A percentile compares a stretch with the other conserved stretches of the same genome.
Evolutionary conservation across 371 early-diverging fungal species (phyloP).

Genomic region (Lichtheimia ramosa): DNA sequence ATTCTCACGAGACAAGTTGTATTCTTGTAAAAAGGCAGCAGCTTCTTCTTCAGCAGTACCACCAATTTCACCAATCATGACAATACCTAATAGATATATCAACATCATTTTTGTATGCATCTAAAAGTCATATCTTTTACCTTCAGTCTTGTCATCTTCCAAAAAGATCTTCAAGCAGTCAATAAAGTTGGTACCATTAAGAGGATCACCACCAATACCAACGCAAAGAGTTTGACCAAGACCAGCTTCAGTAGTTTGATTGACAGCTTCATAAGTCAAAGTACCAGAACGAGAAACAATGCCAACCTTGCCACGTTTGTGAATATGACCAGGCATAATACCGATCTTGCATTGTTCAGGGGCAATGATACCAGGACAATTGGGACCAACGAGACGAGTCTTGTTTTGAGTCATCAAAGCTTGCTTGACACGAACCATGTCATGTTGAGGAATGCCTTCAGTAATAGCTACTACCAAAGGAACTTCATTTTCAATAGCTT

Average conservation of each 20-base stretch:
- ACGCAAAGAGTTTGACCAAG: conserved; percentile 96
- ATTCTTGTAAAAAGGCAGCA: conserved; percentile 91
- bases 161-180: conserved; percentile 95
- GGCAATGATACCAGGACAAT: conserved; percentile 99
- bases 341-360: conserved; percentile 98
- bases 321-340: conserved; percentile 99
- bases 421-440: conserved; percentile 92
- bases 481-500: conserved; percentile 96
- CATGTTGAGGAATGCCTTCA: conserved; percentile 99
- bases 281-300: conserved; percentile 99
- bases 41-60: conserved; percentile 99
- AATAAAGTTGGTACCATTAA: conserved; percentile 99
- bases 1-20: conserved; percentile 82
- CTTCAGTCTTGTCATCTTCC: conserved; percentile 94
- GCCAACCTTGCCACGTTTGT: conserved; percentile 93
- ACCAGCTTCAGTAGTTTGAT: conserved; percentile 93
- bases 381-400: conserved; percentile 96
- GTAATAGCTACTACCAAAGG: conserved; percentile 96
- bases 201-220: conserved; percentile 99
- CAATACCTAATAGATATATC: conserved; percentile 61
- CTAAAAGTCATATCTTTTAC: conserved; percentile 33
- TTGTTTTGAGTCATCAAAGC: conserved; percentile 79
- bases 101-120: neutral
- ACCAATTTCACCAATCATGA: conserved; percentile 94
- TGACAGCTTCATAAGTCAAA: conserved; percentile 98